Conservation (phyloP, 192 early-diverging fungal species). For the Piromyces sp. region DNA sequence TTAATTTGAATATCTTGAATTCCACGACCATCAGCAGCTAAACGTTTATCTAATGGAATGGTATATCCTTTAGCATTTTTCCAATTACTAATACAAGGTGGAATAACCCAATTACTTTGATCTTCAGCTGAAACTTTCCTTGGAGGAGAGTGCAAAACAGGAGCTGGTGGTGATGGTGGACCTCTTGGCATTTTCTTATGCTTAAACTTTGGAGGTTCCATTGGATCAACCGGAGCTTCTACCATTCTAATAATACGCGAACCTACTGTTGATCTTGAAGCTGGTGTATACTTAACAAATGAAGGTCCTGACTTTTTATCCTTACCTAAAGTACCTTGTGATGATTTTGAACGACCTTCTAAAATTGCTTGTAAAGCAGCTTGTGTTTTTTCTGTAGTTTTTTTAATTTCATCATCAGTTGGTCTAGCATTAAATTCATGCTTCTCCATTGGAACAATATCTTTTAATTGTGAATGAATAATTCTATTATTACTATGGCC, state of each 20-base stretch:
- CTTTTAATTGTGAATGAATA: conserved; percentile 72
- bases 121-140: conserved; percentile 90
- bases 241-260: conserved; percentile 90
- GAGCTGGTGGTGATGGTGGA: conserved; percentile 83
- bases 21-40: conserved; percentile 92
- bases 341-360: conserved; percentile 42
- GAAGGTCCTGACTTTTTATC: conserved; percentile 42
- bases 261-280: conserved; percentile 50
- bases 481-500: conserved; percentile 47
- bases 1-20: conserved; percentile 55
- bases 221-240: conserved; percentile 76
- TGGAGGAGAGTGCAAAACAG: conserved; percentile 94
- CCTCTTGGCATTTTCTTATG: conserved; percentile 75
- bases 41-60: conserved; percentile 93
- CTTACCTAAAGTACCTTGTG: conserved; percentile 34
- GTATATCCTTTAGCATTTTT: conserved; percentile 99
- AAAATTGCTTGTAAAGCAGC: conserved; percentile 75
- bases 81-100: conserved; percentile 99
- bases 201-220: conserved; percentile 86
- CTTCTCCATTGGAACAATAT: conserved; percentile 53
- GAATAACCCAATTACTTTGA: conserved; percentile 91
- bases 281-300: conserved; percentile 83
- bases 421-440: conserved; percentile 56
- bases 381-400: conserved; percentile 74
- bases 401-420: conserved; percentile 53